A percentile compares a stretch with the other conserved stretches of the same genome.
Evolutionary conservation across 257 asterid genomes (phyloP).

Genomic region (Solanum habrochaites): DNA sequence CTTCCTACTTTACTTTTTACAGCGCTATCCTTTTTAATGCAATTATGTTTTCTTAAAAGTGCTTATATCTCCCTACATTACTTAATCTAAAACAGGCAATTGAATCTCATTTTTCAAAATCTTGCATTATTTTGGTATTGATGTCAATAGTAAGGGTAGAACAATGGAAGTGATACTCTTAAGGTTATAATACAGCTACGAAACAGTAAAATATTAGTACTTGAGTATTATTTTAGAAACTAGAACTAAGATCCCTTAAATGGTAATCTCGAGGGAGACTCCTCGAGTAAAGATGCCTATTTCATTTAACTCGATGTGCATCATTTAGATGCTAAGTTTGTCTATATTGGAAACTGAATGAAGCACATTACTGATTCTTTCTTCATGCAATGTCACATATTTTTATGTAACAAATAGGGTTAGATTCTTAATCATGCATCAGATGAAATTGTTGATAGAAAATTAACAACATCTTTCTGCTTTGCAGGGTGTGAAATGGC

Average conservation of each 20-base stretch:
- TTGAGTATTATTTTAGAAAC: not conserved
- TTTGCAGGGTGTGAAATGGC: slow-evolving; percentile 58
- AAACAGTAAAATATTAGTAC: not conserved
- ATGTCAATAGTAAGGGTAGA: not conserved
- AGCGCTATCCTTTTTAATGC: not conserved
- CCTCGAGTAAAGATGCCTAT: not conserved
- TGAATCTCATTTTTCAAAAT: not conserved
- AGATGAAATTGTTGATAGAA: not conserved
- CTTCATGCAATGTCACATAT: not conserved
- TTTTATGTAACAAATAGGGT: not conserved
- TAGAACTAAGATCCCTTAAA: not conserved
- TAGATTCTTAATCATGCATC: not conserved
- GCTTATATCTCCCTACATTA: not conserved
- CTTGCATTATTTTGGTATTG: not conserved
- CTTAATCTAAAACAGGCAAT: not conserved
- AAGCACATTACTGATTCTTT: not conserved
- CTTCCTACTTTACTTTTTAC: not conserved
- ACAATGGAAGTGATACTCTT: not conserved
- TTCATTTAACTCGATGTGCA: not conserved
- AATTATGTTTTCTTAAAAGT: not conserved
- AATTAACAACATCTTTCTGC: not conserved
- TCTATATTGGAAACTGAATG: not conserved
- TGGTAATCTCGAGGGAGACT: not conserved
- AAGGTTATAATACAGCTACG: not conserved
- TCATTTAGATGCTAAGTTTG: not conserved